A percentile compares a stretch with the other conserved stretches of the same genome.
phyloP scores from a whole-genome alignment of 108 stramenopile species.

The Cyclotella distinguenda region DNA sequence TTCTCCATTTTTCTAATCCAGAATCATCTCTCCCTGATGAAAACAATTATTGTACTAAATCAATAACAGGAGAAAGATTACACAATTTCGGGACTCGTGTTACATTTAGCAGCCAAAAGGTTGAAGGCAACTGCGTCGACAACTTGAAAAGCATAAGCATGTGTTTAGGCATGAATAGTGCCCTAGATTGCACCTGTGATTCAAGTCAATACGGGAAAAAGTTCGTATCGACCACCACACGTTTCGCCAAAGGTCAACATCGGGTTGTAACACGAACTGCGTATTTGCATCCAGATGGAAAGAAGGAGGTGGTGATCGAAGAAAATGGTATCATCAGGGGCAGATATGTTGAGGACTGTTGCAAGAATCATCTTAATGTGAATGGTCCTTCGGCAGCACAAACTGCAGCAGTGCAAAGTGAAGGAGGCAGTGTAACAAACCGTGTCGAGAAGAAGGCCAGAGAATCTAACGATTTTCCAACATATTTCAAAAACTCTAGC shows the following conservation, averaged over 20 bases:
- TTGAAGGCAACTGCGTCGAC: not conserved
- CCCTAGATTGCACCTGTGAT: not conserved
- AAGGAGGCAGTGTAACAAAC: not conserved
- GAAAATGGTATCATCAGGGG: constrained; percentile 34
- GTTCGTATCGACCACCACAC: constrained; percentile 35
- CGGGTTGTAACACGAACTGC: constrained; percentile 38
- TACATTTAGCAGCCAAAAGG: constrained; percentile 20
- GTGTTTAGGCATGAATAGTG: not conserved
- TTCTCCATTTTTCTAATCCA: not conserved
- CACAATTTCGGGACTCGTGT: constrained; percentile 34
- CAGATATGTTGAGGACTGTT: constrained; percentile 22
- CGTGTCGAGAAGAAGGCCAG: not conserved
- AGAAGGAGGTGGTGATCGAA: constrained; percentile 32
- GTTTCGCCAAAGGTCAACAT: constrained; percentile 30
- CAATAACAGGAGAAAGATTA: constrained; percentile 17
- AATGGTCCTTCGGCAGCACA: not conserved
- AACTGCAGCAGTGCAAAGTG: not conserved
- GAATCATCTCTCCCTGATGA: not conserved
- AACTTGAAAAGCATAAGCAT: not conserved
- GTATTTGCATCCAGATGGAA: constrained; percentile 32
- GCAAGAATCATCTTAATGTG: not conserved
- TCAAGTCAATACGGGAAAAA: constrained; percentile 1
- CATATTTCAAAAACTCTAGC: not conserved
- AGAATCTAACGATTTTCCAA: not conserved
- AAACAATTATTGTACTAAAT: not conserved